Evolutionary conservation across 106 monocot species (phyloP), one percentile per base, ranked within the genome.

Genomic region (Posidonia australis): DNA sequence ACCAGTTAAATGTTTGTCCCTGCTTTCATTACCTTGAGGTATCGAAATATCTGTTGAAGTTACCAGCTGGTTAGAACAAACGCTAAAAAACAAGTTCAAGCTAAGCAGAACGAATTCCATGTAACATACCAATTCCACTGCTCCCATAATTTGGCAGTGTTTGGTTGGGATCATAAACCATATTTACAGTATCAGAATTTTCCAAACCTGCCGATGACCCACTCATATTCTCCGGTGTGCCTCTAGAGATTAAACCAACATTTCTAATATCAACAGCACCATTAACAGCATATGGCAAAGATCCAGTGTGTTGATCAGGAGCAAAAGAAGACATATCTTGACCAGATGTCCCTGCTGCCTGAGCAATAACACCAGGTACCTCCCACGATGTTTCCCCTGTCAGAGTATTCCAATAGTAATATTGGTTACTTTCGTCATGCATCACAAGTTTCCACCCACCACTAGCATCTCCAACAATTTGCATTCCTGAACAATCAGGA

Each of bases 361-460:
- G 19, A 64, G 72, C 44, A 51, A 89, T 42, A 51, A 13, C 66
- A 64, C 56, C 42, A 51, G 98, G 98, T 6, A 88, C 68, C 41
- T 85, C 91, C 98, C 98, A 99, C 29, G 91, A 91, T 60, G 98
- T 99, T 71, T 99, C 91, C 18, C 98, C 98, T 17, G 98, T 99
- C 62, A 77, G 46, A 18, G 81, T 88, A 67, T 99, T 99, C 98
- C 98, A 99, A 48, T 88, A 99, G 70, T 99, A 99, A 67, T 79
- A 88, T 30, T 70, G 78, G 67, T 83, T 83, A 54, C 81, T 99
- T 71, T 88, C 74, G 45, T 79, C 91, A 80, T 91, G 79, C 77
- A 91, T 66, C 27, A 88, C 80, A 53, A 82, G 24, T 71, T 99
- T 91, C 98, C 98, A 99, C 20, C 64, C 75, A 67, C 71, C 82